Evolutionary conservation across 805 yeast genomes (phyloP).

Genomic region (Lipomyces sp.): DNA sequence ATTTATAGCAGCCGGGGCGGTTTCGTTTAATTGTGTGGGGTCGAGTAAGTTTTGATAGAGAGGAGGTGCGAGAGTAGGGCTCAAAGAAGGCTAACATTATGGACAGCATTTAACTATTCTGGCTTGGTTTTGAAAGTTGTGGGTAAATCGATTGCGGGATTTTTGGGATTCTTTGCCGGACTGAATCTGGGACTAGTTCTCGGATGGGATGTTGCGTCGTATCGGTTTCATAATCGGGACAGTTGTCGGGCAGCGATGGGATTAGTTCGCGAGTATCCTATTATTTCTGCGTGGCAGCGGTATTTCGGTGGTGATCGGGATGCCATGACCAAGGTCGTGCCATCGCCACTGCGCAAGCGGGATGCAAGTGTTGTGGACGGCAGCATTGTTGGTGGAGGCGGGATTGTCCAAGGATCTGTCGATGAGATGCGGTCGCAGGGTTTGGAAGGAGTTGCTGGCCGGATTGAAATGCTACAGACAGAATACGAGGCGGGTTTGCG

Average conservation of each 20-base stretch:
- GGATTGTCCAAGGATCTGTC: background rate
- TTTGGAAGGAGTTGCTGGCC: constrained; percentile 2
- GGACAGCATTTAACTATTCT: constrained; percentile 7
- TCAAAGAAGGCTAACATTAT: background rate
- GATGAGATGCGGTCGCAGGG: constrained; percentile 1
- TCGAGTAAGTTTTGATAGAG: background rate
- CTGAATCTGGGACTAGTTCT: constrained; percentile 19
- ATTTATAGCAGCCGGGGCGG: constrained; percentile 16
- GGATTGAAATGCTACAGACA: background rate
- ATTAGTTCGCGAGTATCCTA: constrained; percentile 14
- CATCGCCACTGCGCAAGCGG: constrained; percentile 4
- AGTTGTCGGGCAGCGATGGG: constrained; percentile 19
- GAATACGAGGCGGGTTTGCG: background rate
- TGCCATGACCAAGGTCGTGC: constrained; percentile 23
- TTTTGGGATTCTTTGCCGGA: constrained; percentile 26
- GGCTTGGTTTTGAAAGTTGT: constrained; percentile 3
- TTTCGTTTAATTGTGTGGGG: constrained; percentile 6
- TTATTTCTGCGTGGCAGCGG: constrained; percentile 28
- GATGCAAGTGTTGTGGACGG: background rate
- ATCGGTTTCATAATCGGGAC: constrained; percentile 12
- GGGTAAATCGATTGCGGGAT: constrained; percentile 18
- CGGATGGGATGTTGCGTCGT: constrained; percentile 23
- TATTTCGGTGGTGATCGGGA: constrained; percentile 25
- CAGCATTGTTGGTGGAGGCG: background rate
- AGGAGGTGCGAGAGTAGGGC: no score